A percentile compares a stretch with the other conserved stretches of the same genome.
Evolutionary conservation across 768 basidiomycete species (phyloP).

Genomic region (Amanita rimosa): DNA sequence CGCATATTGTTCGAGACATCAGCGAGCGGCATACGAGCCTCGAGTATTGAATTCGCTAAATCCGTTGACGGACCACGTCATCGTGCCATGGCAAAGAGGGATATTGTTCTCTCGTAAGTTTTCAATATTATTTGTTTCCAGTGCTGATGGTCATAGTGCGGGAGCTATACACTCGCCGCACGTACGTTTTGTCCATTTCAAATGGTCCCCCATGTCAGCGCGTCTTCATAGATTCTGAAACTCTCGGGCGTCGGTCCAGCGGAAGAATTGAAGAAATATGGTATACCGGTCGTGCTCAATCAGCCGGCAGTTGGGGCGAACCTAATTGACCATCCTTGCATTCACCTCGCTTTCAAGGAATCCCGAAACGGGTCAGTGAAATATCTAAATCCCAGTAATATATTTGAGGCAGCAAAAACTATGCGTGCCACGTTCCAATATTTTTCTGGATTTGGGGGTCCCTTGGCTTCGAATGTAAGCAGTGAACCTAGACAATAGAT

Average conservation of each 20-base stretch:
- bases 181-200: constrained; percentile 15
- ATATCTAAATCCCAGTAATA: constrained; percentile 23
- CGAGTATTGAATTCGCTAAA: constrained; percentile 40
- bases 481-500: constrained; percentile 15
- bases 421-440: constrained; percentile 29
- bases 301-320: constrained; percentile 67
- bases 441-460: constrained; percentile 26
- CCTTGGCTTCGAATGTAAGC: constrained; percentile 45
- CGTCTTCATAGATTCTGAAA: constrained; percentile 40
- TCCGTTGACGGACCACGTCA: constrained; percentile 16
- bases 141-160: constrained; percentile 24
- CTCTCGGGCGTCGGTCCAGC: constrained; percentile 72
- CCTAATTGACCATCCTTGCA: constrained; percentile 60
- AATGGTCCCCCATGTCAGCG: neutral
- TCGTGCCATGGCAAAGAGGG: constrained; percentile 35
- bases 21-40: constrained; percentile 22
- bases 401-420: constrained; percentile 17
- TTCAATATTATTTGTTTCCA: neutral
- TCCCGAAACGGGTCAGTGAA: constrained; percentile 32
- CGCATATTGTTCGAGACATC: constrained; percentile 32
- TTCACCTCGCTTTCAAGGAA: constrained; percentile 44
- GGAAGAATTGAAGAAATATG: constrained; percentile 36
- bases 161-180: constrained; percentile 58
- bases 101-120: constrained; percentile 46
- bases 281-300: constrained; percentile 48